A percentile compares a stretch with the other conserved stretches of the same genome.
These are phyloP conservation scores for Phaseolus lunatus DNA, from an alignment of 306 rosid genomes.

Conservation along the genomic window DNA sequence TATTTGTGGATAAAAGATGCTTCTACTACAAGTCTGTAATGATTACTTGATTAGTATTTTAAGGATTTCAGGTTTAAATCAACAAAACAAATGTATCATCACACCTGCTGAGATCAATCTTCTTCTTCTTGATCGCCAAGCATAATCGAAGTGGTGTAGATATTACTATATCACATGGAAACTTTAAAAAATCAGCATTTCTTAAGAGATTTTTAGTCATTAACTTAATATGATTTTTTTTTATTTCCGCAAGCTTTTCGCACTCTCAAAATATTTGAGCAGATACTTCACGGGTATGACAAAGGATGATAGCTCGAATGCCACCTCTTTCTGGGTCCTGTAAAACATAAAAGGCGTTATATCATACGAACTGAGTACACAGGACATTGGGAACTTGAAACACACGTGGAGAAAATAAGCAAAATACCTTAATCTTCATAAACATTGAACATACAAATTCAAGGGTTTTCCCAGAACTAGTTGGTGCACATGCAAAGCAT, in stretches of 20 bases:
- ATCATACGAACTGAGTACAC: constrained; percentile 43
- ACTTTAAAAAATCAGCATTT: constrained; percentile 74
- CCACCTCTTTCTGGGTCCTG: constrained; percentile 70
- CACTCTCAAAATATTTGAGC: constrained; percentile 89
- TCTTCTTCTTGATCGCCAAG: constrained; percentile 62
- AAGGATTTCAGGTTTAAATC: too few species aligned
- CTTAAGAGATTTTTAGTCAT: constrained; percentile 69
- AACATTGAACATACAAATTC: constrained; percentile 93
- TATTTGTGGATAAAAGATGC: too few species aligned
- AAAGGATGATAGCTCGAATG: constrained; percentile 85
- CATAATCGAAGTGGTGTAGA: constrained; percentile 86
- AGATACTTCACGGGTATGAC: constrained; percentile 90
- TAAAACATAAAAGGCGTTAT: constrained; percentile 30
- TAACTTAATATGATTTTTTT: constrained; percentile 66
- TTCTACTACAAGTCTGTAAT: too few species aligned
- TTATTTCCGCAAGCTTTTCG: constrained; percentile 78
- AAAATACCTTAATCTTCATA: constrained; percentile 83
- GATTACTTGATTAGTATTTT: too few species aligned
- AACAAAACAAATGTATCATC: too few species aligned
- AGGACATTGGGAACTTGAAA: constrained; percentile 30
- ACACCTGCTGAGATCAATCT: constrained; percentile 79
- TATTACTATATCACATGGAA: constrained; percentile 79
- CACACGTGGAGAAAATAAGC: constrained; percentile 26
- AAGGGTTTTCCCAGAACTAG: constrained; percentile 95
- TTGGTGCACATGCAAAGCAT: constrained; percentile 99